phyloP scores from a whole-genome alignment of 2,329 filamentous ascomycete species.

The Arthrocladium fulminans region DNA sequence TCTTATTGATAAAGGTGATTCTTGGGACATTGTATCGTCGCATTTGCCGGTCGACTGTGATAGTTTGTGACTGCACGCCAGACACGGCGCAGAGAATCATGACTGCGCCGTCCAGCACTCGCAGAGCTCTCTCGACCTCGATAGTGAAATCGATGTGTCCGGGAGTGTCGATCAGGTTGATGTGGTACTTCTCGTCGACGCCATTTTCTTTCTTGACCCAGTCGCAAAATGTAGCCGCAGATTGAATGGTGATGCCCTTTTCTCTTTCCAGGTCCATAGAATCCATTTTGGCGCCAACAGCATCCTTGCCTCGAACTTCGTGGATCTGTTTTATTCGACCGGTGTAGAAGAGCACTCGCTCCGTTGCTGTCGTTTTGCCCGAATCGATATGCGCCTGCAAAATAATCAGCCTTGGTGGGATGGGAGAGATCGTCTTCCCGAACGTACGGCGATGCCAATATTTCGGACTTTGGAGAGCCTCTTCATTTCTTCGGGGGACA shows the following conservation, averaged over 20 bases:
- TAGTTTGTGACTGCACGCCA: constrained; percentile 94
- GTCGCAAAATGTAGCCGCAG: constrained; percentile 93
- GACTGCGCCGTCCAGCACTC: constrained; percentile 91
- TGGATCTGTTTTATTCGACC: constrained; percentile 95
- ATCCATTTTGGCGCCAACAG: constrained; percentile 98
- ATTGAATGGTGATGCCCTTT: constrained; percentile 98
- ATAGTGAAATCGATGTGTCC: constrained; percentile 99
- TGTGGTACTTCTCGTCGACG: constrained; percentile 83
- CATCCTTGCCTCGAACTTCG: constrained; percentile 90
- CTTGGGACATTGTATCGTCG: constrained; percentile 93
- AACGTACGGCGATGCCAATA: constrained; percentile 85
- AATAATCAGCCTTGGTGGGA: constrained; percentile 9
- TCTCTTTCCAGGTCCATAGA: constrained; percentile 98
- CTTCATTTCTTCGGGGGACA: constrained; percentile 68
- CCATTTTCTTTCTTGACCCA: constrained; percentile 83
- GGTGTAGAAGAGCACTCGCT: constrained; percentile 96
- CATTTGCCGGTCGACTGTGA: constrained; percentile 98
- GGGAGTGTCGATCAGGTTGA: constrained; percentile 97
- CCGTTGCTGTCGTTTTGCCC: constrained; percentile 92
- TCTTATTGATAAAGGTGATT: constrained; percentile 97
- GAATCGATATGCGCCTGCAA: constrained; percentile 88
- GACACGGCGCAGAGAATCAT: constrained; percentile 98
- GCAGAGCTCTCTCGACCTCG: constrained; percentile 88
- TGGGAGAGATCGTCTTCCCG: neutral
- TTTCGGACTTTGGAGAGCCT: constrained; percentile 79